Conservation (phyloP, 2,329 filamentous ascomycete species). For the Penicillium thymicola region DNA sequence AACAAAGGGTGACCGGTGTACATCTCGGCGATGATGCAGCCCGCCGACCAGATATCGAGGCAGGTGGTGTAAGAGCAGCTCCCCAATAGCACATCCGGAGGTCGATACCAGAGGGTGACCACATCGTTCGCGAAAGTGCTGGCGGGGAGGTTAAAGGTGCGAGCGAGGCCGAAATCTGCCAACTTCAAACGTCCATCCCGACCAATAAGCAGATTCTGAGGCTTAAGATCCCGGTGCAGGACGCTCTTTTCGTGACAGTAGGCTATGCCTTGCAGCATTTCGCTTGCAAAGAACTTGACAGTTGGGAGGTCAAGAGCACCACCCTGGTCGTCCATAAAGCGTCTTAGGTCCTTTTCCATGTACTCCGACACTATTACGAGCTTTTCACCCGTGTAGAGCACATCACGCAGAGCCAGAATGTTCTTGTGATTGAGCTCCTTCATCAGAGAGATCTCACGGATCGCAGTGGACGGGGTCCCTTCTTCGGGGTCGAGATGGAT, state of each 20-base stretch:
- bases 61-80: conserved; percentile 97
- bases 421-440: conserved; percentile 99
- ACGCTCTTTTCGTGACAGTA: conserved; percentile 98
- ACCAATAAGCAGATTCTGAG: conserved; percentile 94
- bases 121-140: conserved; percentile 98
- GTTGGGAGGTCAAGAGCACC: conserved; percentile 82
- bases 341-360: conserved; percentile 97
- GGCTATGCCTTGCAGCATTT: conserved; percentile 88
- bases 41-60: conserved; percentile 98
- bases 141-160: conserved; percentile 93
- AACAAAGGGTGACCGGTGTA: conserved; percentile 96
- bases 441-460: conserved; percentile 98
- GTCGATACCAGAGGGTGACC: conserved; percentile 97
- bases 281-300: conserved; percentile 99
- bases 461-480: conserved; percentile 92
- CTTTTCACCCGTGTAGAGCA: conserved; percentile 99
- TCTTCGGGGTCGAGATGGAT: conserved; percentile 98
- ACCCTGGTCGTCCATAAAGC: conserved; percentile 94
- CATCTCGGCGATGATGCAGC: conserved; percentile 99
- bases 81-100: conserved; percentile 89
- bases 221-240: conserved; percentile 91
- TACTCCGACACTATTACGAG: conserved; percentile 98
- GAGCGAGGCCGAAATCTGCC: conserved; percentile 88
- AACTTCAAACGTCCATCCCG: conserved; percentile 85
- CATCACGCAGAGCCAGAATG: conserved; percentile 94